phyloP scores from a whole-genome alignment of 345 rosid genomes.

The Eucalyptus polybractea region DNA sequence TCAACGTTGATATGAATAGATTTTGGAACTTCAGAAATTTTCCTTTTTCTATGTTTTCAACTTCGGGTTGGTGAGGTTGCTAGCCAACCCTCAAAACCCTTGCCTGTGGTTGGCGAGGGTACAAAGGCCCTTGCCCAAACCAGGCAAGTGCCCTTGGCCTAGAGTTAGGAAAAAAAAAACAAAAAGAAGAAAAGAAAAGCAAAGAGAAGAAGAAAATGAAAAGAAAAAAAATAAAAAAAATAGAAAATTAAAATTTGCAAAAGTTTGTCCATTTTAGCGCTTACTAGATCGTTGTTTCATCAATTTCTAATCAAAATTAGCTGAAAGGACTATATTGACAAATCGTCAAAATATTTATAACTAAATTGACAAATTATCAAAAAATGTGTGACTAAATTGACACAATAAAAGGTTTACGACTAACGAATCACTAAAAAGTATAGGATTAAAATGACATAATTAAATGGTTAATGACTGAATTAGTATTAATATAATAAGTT shows the following conservation, averaged over 20 bases:
- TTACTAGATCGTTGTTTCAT: rapidly evolving
- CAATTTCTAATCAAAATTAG: neutral
- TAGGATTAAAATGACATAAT: rapidly evolving
- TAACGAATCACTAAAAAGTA: rapidly evolving
- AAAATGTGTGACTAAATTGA: rapidly evolving
- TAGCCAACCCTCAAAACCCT: rapidly evolving
- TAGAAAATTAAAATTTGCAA: neutral
- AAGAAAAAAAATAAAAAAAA: neutral
- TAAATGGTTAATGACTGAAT: rapidly evolving
- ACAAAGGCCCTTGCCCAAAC: rapidly evolving
- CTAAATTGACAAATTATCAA: neutral
- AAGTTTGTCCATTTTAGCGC: rapidly evolving
- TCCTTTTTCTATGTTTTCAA: too few relatives aligned
- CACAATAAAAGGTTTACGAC: rapidly evolving
- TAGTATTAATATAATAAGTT: neutral
- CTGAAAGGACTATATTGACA: rapidly evolving
- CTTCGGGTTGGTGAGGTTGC: rapidly evolving
- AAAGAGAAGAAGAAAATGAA: neutral
- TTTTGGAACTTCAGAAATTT: neutral
- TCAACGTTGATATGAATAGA: rapidly evolving
- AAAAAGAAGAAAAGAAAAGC: neutral
- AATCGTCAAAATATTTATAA: too few relatives aligned
- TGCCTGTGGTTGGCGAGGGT: rapidly evolving
- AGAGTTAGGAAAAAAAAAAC: neutral
- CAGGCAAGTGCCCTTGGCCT: rapidly evolving